Percentiles rank a stretch among this genome's conserved stretches.
phyloP scores from a whole-genome alignment of 768 basidiomycete genomes.

The Trametes coccinea region DNA sequence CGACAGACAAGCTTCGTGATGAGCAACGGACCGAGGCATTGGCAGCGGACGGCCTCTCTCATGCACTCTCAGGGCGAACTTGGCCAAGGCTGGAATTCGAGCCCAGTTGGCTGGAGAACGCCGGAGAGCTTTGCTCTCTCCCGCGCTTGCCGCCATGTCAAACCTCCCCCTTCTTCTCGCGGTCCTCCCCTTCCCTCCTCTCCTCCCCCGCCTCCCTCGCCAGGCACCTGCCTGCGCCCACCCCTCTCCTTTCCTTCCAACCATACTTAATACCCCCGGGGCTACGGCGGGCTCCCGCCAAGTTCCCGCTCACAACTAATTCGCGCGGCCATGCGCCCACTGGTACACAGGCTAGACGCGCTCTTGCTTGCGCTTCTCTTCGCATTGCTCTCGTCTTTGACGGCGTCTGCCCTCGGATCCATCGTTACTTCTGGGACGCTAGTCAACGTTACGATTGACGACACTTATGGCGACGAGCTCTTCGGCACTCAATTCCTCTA shows the following conservation, averaged over 20 bases:
- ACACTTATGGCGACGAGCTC: constrained; percentile 35
- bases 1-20: constrained; percentile 13
- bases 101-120: not conserved
- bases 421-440: constrained; percentile 23
- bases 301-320: constrained; percentile 5
- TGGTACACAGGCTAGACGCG: constrained; percentile 3
- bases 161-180: constrained; percentile 1
- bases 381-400: not conserved
- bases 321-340: constrained; percentile 1
- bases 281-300: not conserved
- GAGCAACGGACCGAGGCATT: not conserved
- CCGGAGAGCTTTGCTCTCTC: not conserved
- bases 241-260: constrained; percentile 14
- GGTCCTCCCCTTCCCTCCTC: not conserved
- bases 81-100: not conserved
- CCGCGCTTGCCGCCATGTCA: constrained; percentile 14
- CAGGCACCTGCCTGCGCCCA: constrained; percentile 17
- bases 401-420: not conserved
- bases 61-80: not conserved
- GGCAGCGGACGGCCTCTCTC: not conserved
- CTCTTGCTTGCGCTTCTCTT: not conserved
- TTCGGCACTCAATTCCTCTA: constrained; percentile 37
- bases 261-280: constrained; percentile 9
- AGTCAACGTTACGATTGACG: constrained; percentile 46
- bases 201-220: not conserved